These are phyloP conservation scores for Cladosporium sp. DNA, from an alignment of 2,329 filamentous ascomycete genomes.

Conservation along the genomic window DNA sequence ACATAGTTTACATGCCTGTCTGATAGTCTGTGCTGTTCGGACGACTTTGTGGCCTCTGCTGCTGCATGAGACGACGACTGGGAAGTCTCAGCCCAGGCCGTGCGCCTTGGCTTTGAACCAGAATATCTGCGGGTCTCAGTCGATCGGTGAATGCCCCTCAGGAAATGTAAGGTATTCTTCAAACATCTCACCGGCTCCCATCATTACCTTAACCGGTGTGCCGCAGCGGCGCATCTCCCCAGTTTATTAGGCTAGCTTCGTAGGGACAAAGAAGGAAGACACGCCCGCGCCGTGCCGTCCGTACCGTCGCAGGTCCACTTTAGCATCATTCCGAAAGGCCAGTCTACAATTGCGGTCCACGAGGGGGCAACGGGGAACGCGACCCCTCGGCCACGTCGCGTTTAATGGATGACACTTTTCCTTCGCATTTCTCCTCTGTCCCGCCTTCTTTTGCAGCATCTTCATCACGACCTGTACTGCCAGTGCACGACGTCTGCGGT, in stretches of 20 bases:
- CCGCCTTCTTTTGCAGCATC: conserved; percentile 16
- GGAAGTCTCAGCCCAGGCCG: neutral
- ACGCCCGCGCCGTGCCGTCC: neutral
- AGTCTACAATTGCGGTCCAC: conserved; percentile 6
- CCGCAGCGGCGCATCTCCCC: neutral
- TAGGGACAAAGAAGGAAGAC: neutral
- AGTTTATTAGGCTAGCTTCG: neutral
- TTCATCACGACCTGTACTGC: conserved; percentile 24
- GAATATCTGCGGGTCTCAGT: neutral
- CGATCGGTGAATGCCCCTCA: neutral
- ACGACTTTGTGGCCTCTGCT: neutral
- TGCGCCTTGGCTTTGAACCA: neutral
- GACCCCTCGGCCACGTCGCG: conserved; percentile 8
- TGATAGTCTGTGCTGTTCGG: neutral
- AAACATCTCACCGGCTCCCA: neutral
- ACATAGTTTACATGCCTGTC: neutral
- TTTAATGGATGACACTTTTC: conserved; percentile 16
- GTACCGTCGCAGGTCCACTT: conserved; percentile 1
- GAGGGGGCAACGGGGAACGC: neutral
- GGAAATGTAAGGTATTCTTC: neutral
- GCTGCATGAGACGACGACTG: neutral
- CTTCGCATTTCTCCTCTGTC: conserved; percentile 5
- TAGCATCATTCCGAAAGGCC: conserved; percentile 13
- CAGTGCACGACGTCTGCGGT: conserved; percentile 24
- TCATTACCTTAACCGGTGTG: neutral